Evolutionary conservation across 257 asterid genomes (phyloP).

Genomic region (Plantago elongata): DNA sequence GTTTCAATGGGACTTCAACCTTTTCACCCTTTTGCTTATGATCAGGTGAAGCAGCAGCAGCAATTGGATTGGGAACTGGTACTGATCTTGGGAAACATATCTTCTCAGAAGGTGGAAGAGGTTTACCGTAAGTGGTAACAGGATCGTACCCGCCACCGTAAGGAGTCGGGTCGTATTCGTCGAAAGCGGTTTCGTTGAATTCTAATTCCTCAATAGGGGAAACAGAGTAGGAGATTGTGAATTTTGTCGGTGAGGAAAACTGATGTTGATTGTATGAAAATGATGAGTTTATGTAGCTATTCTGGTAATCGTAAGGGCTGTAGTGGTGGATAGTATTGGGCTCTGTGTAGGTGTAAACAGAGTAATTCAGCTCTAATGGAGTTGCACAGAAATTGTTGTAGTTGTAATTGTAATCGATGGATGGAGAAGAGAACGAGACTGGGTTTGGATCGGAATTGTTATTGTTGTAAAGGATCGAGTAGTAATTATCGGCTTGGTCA

Average conservation of each 20-base stretch:
- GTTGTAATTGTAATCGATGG: background rate
- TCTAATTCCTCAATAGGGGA: slow-evolving; percentile 2
- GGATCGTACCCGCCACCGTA: slow-evolving; percentile 73
- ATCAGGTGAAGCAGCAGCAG: slow-evolving; percentile 39
- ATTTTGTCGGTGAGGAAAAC: slow-evolving; percentile 30
- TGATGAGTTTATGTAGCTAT: slow-evolving; percentile 20
- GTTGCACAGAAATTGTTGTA: slow-evolving; percentile 12
- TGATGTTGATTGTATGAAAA: slow-evolving; percentile 18
- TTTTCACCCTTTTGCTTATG: slow-evolving; percentile 26
- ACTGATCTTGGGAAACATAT: slow-evolving; percentile 59
- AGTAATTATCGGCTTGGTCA: slow-evolving; percentile 30
- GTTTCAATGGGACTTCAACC: slow-evolving; percentile 9
- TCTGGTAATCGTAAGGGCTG: slow-evolving; percentile 17
- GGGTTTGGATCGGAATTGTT: slow-evolving; percentile 22
- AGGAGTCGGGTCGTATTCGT: slow-evolving; percentile 69
- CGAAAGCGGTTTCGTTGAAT: slow-evolving; percentile 37
- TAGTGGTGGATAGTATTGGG: slow-evolving; percentile 15
- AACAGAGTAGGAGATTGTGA: slow-evolving; percentile 29
- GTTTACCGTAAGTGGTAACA: slow-evolving; percentile 55
- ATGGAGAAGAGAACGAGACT: slow-evolving; percentile 19
- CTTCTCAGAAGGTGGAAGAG: slow-evolving; percentile 66
- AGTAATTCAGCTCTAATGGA: slow-evolving; percentile 22
- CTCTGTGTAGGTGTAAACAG: slow-evolving; percentile 20
- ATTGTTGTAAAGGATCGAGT: slow-evolving; percentile 32
- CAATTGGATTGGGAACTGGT: slow-evolving; percentile 25